Evolutionary conservation across 805 yeast genomes (phyloP).

Genomic region (Yarrowia porcina): DNA sequence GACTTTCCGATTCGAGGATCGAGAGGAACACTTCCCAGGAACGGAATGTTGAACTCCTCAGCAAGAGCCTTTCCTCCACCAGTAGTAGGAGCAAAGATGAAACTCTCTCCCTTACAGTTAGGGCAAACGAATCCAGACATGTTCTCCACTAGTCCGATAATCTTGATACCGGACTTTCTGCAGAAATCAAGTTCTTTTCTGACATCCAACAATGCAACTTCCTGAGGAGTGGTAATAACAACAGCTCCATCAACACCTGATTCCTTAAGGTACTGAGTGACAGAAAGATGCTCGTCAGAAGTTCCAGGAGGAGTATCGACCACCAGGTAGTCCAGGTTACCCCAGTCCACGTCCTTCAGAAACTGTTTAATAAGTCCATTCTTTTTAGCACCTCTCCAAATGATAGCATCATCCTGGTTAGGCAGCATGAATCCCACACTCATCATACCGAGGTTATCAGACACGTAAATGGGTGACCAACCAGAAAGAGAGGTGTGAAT

Average conservation of each 20-base stretch:
- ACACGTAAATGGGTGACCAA: slow-evolving; percentile 95
- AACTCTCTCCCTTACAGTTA: slow-evolving; percentile 81
- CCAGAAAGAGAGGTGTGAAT: slow-evolving; percentile 89
- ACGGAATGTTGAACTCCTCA: slow-evolving; percentile 70
- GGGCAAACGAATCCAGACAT: slow-evolving; percentile 99
- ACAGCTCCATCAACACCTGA: slow-evolving; percentile 94
- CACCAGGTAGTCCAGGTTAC: slow-evolving; percentile 69
- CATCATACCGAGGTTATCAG: slow-evolving; percentile 93
- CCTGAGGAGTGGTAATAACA: slow-evolving; percentile 95
- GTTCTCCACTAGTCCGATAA: slow-evolving; percentile 90
- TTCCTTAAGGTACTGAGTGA: slow-evolving; percentile 81
- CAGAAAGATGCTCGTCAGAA: slow-evolving; percentile 92
- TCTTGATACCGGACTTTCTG: slow-evolving; percentile 78
- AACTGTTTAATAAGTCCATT: slow-evolving; percentile 91
- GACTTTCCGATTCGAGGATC: slow-evolving; percentile 92
- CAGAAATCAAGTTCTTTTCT: slow-evolving; percentile 95
- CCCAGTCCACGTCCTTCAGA: slow-evolving; percentile 94
- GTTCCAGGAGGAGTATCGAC: slow-evolving; percentile 99
- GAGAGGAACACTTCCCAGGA: slow-evolving; percentile 87
- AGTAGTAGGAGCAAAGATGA: slow-evolving; percentile 90
- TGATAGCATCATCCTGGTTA: slow-evolving; percentile 85
- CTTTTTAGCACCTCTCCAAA: slow-evolving; percentile 98
- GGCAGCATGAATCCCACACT: slow-evolving; percentile 94
- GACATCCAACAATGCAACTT: slow-evolving; percentile 91
- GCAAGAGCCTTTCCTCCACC: slow-evolving; percentile 92